These are phyloP conservation scores for Poa pratensis DNA, from an alignment of 176 grass and related monocot genomes.

Conservation along the genomic window DNA sequence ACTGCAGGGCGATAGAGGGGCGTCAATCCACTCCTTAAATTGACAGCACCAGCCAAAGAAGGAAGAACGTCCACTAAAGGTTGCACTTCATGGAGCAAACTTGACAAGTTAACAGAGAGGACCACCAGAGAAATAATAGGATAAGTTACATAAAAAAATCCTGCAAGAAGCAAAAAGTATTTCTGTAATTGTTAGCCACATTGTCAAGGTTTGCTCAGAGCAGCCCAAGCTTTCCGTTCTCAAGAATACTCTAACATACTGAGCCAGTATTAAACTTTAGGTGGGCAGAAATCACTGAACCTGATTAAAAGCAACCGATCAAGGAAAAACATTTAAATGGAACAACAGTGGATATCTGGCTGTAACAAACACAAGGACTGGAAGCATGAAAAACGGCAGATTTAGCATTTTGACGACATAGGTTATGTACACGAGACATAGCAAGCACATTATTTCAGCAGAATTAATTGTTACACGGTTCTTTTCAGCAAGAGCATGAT, in stretches of 20 bases:
- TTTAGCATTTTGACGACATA: background rate
- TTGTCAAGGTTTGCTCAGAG: background rate
- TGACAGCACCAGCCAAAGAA: slow-evolving; percentile 25
- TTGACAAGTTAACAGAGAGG: no score
- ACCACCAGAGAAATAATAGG: no score
- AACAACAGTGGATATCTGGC: background rate
- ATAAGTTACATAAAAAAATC: background rate
- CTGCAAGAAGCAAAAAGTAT: background rate
- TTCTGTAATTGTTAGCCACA: background rate
- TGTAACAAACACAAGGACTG: background rate
- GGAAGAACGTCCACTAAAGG: background rate
- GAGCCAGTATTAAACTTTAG: background rate
- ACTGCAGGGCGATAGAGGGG: slow-evolving; percentile 14
- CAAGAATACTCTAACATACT: background rate
- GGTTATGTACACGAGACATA: no score
- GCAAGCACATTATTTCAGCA: background rate
- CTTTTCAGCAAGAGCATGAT: background rate
- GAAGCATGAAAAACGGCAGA: background rate
- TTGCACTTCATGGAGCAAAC: background rate
- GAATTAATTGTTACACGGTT: background rate
- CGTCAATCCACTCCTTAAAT: slow-evolving; percentile 3
- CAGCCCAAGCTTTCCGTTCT: background rate
- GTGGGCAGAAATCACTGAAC: background rate
- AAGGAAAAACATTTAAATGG: background rate
- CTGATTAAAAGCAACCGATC: background rate